phyloP scores from a whole-genome alignment of 768 basidiomycete species.

The Xanthoconium purpureum region DNA sequence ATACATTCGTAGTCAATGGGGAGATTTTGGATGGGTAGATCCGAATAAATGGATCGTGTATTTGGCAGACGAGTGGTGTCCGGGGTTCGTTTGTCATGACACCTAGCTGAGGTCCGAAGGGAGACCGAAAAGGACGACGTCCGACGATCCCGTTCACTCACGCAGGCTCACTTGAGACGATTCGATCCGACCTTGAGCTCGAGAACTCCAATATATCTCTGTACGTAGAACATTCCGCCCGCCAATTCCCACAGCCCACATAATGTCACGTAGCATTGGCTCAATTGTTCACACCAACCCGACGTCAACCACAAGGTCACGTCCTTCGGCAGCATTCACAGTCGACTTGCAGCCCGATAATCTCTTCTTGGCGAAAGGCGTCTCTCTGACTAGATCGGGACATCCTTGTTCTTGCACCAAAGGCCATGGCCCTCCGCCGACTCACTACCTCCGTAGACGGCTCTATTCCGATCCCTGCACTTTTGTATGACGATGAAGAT shows the following conservation, averaged over 20 bases:
- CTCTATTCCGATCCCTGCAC: constrained; percentile 71
- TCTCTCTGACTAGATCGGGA: constrained; percentile 3
- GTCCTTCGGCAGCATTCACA: constrained; percentile 12
- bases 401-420: neutral
- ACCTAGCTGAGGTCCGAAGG: constrained; percentile 6
- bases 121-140: neutral
- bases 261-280: constrained; percentile 2
- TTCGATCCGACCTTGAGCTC: constrained; percentile 4
- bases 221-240: constrained; percentile 9
- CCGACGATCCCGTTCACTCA: constrained; percentile 1
- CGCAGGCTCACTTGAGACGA: constrained; percentile 22
- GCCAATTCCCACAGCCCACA: constrained; percentile 10
- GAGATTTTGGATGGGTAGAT: neutral
- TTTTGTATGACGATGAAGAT: constrained; percentile 80
- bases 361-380: neutral
- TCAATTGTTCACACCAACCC: constrained; percentile 1
- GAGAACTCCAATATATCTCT: neutral
- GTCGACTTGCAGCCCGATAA: neutral
- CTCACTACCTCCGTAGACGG: constrained; percentile 63
- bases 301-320: constrained; percentile 5
- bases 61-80: constrained; percentile 14
- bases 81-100: constrained; percentile 17
- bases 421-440: constrained; percentile 51
- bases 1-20: neutral
- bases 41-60: neutral